Conservation (phyloP, 2,329 filamentous ascomycete genomes). For the Aspergillus texensis region DNA sequence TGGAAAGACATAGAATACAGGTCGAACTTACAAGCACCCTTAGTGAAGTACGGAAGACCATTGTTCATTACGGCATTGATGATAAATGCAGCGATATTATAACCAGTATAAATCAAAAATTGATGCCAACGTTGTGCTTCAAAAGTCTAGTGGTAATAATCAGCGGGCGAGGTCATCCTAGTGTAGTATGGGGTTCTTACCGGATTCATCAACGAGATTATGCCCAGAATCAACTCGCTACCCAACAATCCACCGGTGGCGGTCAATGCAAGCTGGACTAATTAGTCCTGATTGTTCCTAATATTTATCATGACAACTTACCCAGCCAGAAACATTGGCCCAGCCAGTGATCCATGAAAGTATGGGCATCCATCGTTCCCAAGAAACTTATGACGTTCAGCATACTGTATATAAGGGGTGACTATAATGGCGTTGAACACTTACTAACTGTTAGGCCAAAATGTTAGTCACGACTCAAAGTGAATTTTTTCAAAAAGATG, state of each 20-base stretch:
- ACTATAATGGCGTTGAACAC: constrained; percentile 34
- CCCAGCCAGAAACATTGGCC: constrained; percentile 71
- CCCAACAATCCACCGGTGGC: constrained; percentile 70
- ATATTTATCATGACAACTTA: constrained; percentile 31
- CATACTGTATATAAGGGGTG: constrained; percentile 5
- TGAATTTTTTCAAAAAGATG: neutral
- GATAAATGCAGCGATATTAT: constrained; percentile 62
- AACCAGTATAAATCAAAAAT: constrained; percentile 71
- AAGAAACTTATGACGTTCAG: constrained; percentile 48
- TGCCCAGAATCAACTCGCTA: constrained; percentile 66
- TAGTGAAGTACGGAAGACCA: constrained; percentile 66
- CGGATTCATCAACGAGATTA: constrained; percentile 64
- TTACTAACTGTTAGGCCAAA: constrained; percentile 27
- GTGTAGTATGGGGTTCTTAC: constrained; percentile 24
- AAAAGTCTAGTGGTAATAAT: constrained; percentile 45
- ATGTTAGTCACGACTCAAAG: constrained; percentile 5
- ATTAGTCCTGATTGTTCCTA: constrained; percentile 19
- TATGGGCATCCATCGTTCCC: constrained; percentile 61
- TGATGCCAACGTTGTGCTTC: constrained; percentile 67
- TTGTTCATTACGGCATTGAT: constrained; percentile 68
- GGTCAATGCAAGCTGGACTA: constrained; percentile 55
- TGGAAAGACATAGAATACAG: neutral
- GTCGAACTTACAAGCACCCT: constrained; percentile 57
- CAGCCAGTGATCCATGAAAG: constrained; percentile 73
- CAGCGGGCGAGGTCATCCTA: neutral